A percentile compares a stretch with the other conserved stretches of the same genome.
phyloP scores from a whole-genome alignment of 2,329 filamentous ascomycete species.

The Talaromyces islandicus region DNA sequence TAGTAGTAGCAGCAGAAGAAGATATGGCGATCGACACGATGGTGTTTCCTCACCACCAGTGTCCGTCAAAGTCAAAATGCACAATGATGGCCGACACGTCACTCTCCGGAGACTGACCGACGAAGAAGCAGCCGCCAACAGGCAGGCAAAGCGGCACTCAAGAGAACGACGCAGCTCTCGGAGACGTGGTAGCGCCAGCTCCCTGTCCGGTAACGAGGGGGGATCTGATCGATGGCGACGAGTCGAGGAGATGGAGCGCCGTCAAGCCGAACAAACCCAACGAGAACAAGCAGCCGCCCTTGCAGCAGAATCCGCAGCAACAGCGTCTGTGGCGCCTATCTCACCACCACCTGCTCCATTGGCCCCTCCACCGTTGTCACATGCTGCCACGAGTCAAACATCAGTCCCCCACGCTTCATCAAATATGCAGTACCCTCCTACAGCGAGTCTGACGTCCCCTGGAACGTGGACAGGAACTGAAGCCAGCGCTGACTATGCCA shows the following conservation, averaged over 20 bases:
- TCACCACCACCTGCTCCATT: slow-evolving; percentile 12
- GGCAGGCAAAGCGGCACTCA: slow-evolving; percentile 49
- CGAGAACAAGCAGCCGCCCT: slow-evolving; percentile 29
- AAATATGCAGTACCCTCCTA: slow-evolving; percentile 21
- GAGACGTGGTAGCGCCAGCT: slow-evolving; percentile 36
- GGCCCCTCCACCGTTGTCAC: slow-evolving; percentile 10
- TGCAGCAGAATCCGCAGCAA: slow-evolving; percentile 20
- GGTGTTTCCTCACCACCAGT: slow-evolving; percentile 53
- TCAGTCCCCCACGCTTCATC: slow-evolving; percentile 14
- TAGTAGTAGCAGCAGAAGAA: slow-evolving; percentile 21
- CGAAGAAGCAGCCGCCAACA: slow-evolving; percentile 56
- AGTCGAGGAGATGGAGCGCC: slow-evolving; percentile 44
- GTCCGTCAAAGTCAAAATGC: slow-evolving; percentile 60
- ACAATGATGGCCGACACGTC: slow-evolving; percentile 57
- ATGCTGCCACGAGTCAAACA: slow-evolving; percentile 7
- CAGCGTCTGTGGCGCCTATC: slow-evolving; percentile 14
- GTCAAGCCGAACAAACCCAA: slow-evolving; percentile 39
- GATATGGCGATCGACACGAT: slow-evolving; percentile 31
- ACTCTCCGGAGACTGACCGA: slow-evolving; percentile 57
- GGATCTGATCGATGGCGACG: slow-evolving; percentile 41
- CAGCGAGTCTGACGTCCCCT: slow-evolving; percentile 35
- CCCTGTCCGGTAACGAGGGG: slow-evolving; percentile 35
- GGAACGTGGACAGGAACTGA: slow-evolving; percentile 44
- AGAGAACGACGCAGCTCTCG: slow-evolving; percentile 36
- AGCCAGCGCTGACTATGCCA: slow-evolving; percentile 46